Conservation (phyloP, 192 early-diverging fungal species). For the Coemansia sp. region DNA sequence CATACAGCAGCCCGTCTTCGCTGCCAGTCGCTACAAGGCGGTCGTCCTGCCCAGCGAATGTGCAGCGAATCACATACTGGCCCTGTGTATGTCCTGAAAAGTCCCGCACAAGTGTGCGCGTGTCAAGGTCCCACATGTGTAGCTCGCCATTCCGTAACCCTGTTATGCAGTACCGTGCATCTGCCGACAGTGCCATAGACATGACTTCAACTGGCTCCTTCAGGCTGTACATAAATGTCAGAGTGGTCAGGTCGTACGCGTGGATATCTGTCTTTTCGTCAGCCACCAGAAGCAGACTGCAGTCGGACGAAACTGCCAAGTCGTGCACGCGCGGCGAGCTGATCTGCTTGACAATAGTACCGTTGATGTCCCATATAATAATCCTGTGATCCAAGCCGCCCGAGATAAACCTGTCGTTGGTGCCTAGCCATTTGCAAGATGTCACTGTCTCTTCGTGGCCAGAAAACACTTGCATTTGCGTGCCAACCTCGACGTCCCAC, state of each 20-base stretch:
- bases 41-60: constrained; percentile 83
- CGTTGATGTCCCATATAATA: constrained; percentile 49
- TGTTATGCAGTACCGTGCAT: constrained; percentile 58
- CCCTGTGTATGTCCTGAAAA: constrained; percentile 78
- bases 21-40: constrained; percentile 89
- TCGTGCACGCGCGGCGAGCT: constrained; percentile 53
- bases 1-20: constrained; percentile 61
- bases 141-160: constrained; percentile 64
- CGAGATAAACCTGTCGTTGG: constrained; percentile 79
- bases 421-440: constrained; percentile 87
- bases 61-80: constrained; percentile 84
- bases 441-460: constrained; percentile 77
- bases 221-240: constrained; percentile 49
- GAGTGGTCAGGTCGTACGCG: constrained; percentile 47
- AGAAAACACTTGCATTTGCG: constrained; percentile 57
- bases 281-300: constrained; percentile 43
- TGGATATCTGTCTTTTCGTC: constrained; percentile 46
- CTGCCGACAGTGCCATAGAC: constrained; percentile 63
- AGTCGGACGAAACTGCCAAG: constrained; percentile 34
- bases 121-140: constrained; percentile 84
- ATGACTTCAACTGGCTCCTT: constrained; percentile 57
- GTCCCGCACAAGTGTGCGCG: constrained; percentile 66
- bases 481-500: constrained; percentile 80
- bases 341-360: constrained; percentile 38
- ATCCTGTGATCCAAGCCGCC: constrained; percentile 75